Base-by-base conservation (phyloP, 768 basidiomycete species). In the Lactarius vividus region DNA sequence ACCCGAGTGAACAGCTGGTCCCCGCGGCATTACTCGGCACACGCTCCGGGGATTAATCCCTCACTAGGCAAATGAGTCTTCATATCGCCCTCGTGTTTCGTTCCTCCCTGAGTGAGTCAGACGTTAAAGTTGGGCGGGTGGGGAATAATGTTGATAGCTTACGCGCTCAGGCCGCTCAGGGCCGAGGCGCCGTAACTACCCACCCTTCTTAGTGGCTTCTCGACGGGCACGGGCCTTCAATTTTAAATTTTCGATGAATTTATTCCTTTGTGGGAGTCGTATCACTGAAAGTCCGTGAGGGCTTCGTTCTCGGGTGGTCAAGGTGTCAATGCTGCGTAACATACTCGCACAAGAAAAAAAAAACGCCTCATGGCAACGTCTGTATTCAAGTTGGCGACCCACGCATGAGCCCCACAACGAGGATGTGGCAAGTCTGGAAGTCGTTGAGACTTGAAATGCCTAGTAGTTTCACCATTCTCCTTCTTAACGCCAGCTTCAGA, bases 261-360 rank as follows among this genome's bases (percentile, higher is more conserved):
- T 26, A 52, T 52, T 52, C 49, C 9, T 52, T 33, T 18, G 46
- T 53, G 11, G 26, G 59, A 39, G 52, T 61, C 37, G n/a, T 53
- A n/a, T 53, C 52, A 49, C 54, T 18, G 46, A 54, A 31, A 4
- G 53, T 2, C 39, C 53, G 20, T 23, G 60, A 35, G 49, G 46
- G 49, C 26, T 52, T 52, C 49, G 46, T 55, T 55, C 53, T 42
- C 61, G 26, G 23, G 16, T 28, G 44, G 29, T 33, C 35, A 49
- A 31, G n/a, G 49, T 40, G 63, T 54, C 63, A 59, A 15, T 52
- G 11, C 15, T 28, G 46, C 20, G n/a, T n/a, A 26, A 52, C 49
- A 15, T 52, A 26, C 13, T 52, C 5, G 13, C 26, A 15, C 49
- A 52, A n/a, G 13, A 10, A n/a, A 3, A 8, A 40, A 13, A 18